Evolutionary conservation across 2,329 filamentous ascomycete species (phyloP), one percentile per base, ranked within the genome.

Genomic region (Talaromyces sp.): DNA sequence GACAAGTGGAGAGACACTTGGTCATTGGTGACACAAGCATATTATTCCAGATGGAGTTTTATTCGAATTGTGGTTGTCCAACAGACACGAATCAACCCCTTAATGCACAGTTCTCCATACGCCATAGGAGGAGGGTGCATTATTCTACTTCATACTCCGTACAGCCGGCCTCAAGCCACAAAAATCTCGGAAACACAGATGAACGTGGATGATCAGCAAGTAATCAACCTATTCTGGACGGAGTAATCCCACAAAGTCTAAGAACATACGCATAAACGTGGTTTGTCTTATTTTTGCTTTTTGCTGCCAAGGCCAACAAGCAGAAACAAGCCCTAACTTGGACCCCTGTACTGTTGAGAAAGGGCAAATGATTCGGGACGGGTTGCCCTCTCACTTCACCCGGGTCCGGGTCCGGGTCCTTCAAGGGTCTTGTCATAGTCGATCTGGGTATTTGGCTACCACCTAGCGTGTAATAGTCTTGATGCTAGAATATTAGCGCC

Each of bases 91-190:
- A 53, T 53, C 49, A 5, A 17, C 22, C 47, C 47, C 22, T 25
- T 10, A n/a, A 8, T 40, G 58, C 15, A 45, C 22, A 47, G 40
- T 47, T 13, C 58, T 34, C 7, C 43, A 17, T 29, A 51, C 43
- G 47, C 15, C 31, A 7, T 40, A 27, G 22, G 22, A 53, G 49
- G 11, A 5, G n/a, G 10, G 11, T 36, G 53, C 31, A 56, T 25
- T 15, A 8, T 17, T 56, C 27, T 36, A 56, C 22, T 56, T 19
- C 53, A 22, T 38, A 56, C 22, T 56, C 13, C 53, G 15, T 38
- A 36, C 31, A 36, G 31, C 31, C 29, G n/a, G 11, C 36, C 8
- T 29, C 60, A 62, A 62, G 60, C 36, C 59, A 61, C 59, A 45
- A 3, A 17, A 2, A 53, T 3, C 3, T 29, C 19, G 47, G 60